A percentile compares a stretch with the other conserved stretches of the same genome.
Conservation (phyloP, 257 asterid species). For the Solanum habrochaites region DNA sequence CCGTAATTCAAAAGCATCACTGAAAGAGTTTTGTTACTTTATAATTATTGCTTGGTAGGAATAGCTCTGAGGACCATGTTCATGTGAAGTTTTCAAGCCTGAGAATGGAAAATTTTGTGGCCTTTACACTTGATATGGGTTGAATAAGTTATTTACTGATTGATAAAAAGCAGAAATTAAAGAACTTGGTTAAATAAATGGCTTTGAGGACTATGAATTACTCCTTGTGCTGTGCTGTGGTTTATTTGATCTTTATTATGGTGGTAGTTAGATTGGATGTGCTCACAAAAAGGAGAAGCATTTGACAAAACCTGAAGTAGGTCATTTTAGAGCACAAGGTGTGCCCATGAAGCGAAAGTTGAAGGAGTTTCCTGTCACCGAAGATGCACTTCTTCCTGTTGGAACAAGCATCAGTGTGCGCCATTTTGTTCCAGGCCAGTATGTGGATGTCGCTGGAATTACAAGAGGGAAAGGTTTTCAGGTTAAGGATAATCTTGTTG, state of each 20-base stretch:
- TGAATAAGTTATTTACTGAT: background rate
- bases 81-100: background rate
- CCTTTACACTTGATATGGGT: background rate
- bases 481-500: conserved; percentile 23
- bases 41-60: background rate
- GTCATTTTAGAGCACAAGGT: conserved; percentile 94
- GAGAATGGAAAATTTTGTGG: background rate
- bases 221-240: background rate
- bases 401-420: conserved; percentile 68
- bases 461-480: conserved; percentile 91
- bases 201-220: background rate
- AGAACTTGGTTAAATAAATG: background rate
- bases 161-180: background rate
- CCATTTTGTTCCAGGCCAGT: conserved; percentile 87
- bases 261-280: conserved; percentile 73
- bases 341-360: conserved; percentile 93
- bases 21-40: background rate
- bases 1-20: background rate
- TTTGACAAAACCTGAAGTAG: conserved; percentile 78
- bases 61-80: background rate
- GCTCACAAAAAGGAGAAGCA: conserved; percentile 92
- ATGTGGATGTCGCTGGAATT: conserved; percentile 74
- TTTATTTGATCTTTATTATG: background rate
- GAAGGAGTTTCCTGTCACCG: conserved; percentile 83
- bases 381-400: conserved; percentile 88